Percentiles rank a stretch among this genome's conserved stretches.
These are phyloP conservation scores for Penicillium dipodomyicola DNA, from an alignment of 495 filamentous ascomycete species.

Conservation along the genomic window DNA sequence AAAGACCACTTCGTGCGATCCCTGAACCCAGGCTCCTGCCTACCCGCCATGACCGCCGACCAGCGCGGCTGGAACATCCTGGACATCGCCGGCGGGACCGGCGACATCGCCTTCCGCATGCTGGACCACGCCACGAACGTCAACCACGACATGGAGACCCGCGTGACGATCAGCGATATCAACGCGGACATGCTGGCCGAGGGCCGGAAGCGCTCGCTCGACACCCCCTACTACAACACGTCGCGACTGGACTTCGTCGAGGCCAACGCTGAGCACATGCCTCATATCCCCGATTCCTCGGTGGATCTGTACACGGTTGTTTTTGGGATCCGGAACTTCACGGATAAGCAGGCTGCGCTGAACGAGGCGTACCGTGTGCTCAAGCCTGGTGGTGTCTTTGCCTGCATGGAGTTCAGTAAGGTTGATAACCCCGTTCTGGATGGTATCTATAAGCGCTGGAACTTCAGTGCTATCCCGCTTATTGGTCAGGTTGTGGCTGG, in stretches of 20 bases:
- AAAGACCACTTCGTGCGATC: slow-evolving; percentile 96
- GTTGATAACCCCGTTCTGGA: slow-evolving; percentile 71
- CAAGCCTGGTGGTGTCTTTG: slow-evolving; percentile 93
- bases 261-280: slow-evolving; percentile 83
- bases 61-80: slow-evolving; percentile 72
- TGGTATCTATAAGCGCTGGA: slow-evolving; percentile 92
- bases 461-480: slow-evolving; percentile 87
- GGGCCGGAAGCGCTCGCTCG: slow-evolving; percentile 69
- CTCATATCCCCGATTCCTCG: slow-evolving; percentile 57
- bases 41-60: slow-evolving; percentile 44
- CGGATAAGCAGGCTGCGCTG: slow-evolving; percentile 75
- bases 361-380: slow-evolving; percentile 81
- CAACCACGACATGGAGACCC: slow-evolving; percentile 73
- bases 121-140: slow-evolving; percentile 83
- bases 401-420: slow-evolving; percentile 93
- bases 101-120: slow-evolving; percentile 97
- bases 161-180: slow-evolving; percentile 90
- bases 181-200: slow-evolving; percentile 92
- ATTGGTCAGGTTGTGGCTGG: slow-evolving; percentile 95
- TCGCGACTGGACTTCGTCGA: slow-evolving; percentile 73
- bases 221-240: slow-evolving; percentile 56
- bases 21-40: slow-evolving; percentile 77
- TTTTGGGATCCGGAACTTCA: slow-evolving; percentile 97
- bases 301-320: slow-evolving; percentile 96
- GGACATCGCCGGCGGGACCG: slow-evolving; percentile 95